Evolutionary conservation across 2,329 filamentous ascomycete genomes (phyloP), one percentile per base, ranked within the genome.

Genomic region (Alternaria longipes): DNA sequence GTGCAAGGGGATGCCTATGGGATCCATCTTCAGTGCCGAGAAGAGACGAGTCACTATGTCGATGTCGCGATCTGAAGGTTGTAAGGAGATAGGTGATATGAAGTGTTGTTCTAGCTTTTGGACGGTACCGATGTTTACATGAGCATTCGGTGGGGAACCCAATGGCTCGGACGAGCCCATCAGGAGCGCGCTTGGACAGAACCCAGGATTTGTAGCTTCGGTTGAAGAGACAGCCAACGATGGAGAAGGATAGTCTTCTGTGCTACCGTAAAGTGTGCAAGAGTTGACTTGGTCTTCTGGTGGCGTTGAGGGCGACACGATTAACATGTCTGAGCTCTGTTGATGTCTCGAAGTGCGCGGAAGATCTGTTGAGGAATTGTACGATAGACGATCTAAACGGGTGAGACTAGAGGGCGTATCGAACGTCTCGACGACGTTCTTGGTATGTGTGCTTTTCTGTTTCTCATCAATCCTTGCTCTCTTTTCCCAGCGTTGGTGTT

Each of bases 161-260:
- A 20, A 8, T 40, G n/a, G n/a, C n/a, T 9, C 38, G 38, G 11
- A 40, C 1, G n/a, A 18, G 38, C 5, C n/a, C 4, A 20, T 2
- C 3, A 1, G 9, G 8, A 40, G 38, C 8, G 38, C 5, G 4
- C n/a, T 40, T 11, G n/a, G 8, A 20, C 8, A 20, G 2, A 20
- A 8, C 0, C 8, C 38, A 20, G 38, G 8, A 4, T 3, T 20
- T 20, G 38, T 40, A 20, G n/a, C 8, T 40, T 40, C 11, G n/a
- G 1, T 8, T 6, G n/a, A 2, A 20, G n/a, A 11, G 2, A 11
- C n/a, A 3, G n/a, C n/a, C n/a, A 20, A 20, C 1, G 8, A 20
- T 5, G 8, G 1, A 11, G 8, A n/a, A 0, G 0, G 8, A 4
- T 4, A 4, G 9, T 12, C 4, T 9, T 11, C 38, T 40, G n/a